These are phyloP conservation scores for Symbiodinium pilosum DNA, from an alignment of 73 alveolate species.

Conservation along the genomic window DNA sequence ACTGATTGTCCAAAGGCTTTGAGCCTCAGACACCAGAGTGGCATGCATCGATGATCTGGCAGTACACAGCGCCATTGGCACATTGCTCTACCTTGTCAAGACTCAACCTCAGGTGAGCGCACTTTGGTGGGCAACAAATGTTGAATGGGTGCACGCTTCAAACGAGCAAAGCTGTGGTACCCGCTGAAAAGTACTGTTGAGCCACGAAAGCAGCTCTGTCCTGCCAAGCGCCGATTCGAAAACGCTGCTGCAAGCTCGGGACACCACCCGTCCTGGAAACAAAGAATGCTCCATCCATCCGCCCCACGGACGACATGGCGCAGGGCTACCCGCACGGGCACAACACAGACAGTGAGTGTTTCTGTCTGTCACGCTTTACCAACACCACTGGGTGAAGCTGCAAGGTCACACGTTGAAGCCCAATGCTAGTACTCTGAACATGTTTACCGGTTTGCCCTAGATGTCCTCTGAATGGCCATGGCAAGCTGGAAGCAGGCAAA, in stretches of 20 bases:
- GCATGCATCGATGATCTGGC: conserved; percentile 98
- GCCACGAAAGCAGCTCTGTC: conserved; percentile 98
- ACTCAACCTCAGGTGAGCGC: neutral
- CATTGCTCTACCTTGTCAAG: conserved; percentile 84
- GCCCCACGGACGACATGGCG: conserved; percentile 93
- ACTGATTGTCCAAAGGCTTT: neutral
- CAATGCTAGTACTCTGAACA: no score
- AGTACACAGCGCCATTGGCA: conserved; percentile 95
- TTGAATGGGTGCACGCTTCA: neutral
- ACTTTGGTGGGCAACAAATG: no score
- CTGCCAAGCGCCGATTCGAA: neutral
- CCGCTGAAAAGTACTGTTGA: conserved; percentile 96
- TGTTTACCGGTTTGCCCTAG: no score
- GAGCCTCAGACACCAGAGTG: conserved; percentile 96
- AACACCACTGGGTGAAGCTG: no score
- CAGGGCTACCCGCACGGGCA: no score
- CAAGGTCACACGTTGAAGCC: no score
- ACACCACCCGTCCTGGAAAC: conserved; percentile 95
- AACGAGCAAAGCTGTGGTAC: no score
- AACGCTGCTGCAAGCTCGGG: neutral
- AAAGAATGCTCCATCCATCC: conserved; percentile 98
- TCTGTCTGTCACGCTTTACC: no score
- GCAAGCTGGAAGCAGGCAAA: no score
- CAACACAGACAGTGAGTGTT: no score
- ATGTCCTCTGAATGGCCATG: no score